A percentile compares a stretch with the other conserved stretches of the same genome.
These are phyloP conservation scores for Neofusicoccum sp. DNA, from an alignment of 2,329 filamentous ascomycete species.

Conservation along the genomic window DNA sequence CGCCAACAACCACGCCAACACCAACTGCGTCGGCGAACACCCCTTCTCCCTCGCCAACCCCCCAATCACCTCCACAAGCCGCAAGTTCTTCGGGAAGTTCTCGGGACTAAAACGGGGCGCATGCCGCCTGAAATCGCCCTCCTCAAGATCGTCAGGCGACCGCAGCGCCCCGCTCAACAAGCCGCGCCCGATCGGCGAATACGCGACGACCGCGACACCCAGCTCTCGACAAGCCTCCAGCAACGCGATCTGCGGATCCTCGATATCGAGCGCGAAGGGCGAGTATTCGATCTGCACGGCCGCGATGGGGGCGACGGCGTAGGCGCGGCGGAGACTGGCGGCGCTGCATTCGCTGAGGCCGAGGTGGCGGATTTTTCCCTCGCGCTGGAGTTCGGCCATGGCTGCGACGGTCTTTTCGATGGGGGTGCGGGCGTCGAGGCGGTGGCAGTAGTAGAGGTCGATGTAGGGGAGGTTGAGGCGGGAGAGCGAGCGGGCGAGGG, in stretches of 20 bases:
- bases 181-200: constrained; percentile 42
- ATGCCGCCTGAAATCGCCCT: constrained; percentile 35
- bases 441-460: constrained; percentile 50
- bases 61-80: constrained; percentile 35
- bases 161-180: constrained; percentile 23
- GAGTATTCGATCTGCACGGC: constrained; percentile 57
- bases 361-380: constrained; percentile 54
- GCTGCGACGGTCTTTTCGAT: constrained; percentile 53
- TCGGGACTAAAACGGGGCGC: constrained; percentile 48
- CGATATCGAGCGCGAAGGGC: constrained; percentile 52
- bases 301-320: constrained; percentile 50
- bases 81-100: constrained; percentile 42
- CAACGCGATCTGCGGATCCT: constrained; percentile 37
- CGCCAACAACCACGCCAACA: constrained; percentile 45
- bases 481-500: constrained; percentile 43
- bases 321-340: constrained; percentile 52
- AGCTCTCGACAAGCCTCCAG: constrained; percentile 47
- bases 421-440: constrained; percentile 47
- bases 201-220: constrained; percentile 44
- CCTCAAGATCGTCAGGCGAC: constrained; percentile 49
- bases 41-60: constrained; percentile 50
- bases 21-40: constrained; percentile 59
- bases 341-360: constrained; percentile 52
- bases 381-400: constrained; percentile 45
- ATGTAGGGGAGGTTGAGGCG: constrained; percentile 44